Evolutionary conservation across 805 yeast species (phyloP).

Genomic region (Hanseniaspora occidentalis): DNA sequence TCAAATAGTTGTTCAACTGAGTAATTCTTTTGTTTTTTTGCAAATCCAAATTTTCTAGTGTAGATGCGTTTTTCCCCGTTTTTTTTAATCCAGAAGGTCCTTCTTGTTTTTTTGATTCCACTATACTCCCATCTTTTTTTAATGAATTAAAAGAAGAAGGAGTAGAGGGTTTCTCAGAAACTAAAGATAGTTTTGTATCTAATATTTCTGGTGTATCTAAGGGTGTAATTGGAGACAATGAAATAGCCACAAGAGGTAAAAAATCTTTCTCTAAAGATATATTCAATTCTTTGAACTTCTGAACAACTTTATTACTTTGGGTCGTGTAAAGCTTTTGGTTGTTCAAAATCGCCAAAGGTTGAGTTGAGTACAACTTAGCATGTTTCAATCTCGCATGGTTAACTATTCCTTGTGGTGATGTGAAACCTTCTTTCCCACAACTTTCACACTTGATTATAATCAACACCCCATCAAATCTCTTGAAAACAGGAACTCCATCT

Average conservation of each 20-base stretch:
- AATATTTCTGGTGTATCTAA: conserved; percentile 1
- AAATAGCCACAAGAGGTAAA: conserved; percentile 20
- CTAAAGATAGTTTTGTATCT: conserved; percentile 1
- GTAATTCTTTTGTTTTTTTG: too few species aligned
- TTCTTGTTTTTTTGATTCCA: too few species aligned
- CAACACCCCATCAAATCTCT: conserved; percentile 57
- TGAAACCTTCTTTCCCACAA: conserved; percentile 58
- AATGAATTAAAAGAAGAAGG: background rate
- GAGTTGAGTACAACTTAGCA: conserved; percentile 54
- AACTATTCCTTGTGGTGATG: conserved; percentile 69
- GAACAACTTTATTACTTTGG: conserved; percentile 22
- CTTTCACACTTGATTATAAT: conserved; percentile 57
- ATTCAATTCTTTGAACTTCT: conserved; percentile 16
- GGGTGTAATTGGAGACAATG: conserved; percentile 2
- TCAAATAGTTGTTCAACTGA: too few species aligned
- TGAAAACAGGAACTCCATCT: conserved; percentile 38
- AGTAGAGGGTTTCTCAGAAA: background rate
- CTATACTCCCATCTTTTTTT: too few species aligned
- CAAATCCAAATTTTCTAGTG: too few species aligned
- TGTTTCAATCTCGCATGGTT: conserved; percentile 71
- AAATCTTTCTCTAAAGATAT: conserved; percentile 18
- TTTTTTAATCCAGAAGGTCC: too few species aligned
- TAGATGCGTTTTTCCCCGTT: too few species aligned
- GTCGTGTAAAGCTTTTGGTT: conserved; percentile 48
- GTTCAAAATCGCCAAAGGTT: conserved; percentile 58